Conservation (phyloP, 176 grass and related monocot genomes). For the Musa schizocarpa region DNA sequence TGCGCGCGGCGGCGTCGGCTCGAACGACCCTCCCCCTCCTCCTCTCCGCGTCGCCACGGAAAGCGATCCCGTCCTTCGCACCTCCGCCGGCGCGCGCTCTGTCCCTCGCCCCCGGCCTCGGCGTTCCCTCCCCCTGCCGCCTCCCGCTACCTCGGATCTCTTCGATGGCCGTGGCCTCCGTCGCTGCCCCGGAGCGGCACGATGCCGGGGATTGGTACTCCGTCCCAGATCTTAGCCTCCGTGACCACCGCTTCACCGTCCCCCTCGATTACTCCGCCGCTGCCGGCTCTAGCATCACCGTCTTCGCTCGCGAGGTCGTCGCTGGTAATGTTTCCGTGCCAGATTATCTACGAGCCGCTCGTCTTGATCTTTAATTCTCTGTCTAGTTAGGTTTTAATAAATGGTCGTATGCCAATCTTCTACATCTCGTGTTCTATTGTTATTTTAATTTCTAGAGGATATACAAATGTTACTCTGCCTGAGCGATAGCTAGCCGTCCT, state of each 20-base stretch:
- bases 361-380: too few relatives aligned
- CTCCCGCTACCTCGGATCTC: too few relatives aligned
- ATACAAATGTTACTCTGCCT: background rate
- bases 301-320: constrained; percentile 85
- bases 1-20: background rate
- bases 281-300: constrained; percentile 35
- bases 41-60: background rate
- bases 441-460: background rate
- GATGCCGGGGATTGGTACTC: constrained; percentile 49
- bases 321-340: constrained; percentile 28
- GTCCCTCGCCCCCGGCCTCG: too few relatives aligned
- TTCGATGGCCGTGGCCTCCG: constrained; percentile 37
- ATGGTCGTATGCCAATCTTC: background rate
- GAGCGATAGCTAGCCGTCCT: background rate
- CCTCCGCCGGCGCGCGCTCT: too few relatives aligned
- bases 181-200: constrained; percentile 25
- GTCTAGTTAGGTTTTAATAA: background rate
- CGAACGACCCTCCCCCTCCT: background rate
- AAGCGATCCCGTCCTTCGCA: too few relatives aligned
- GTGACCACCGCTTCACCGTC: constrained; percentile 70
- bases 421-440: too few relatives aligned
- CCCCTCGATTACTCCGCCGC: constrained; percentile 64
- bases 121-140: too few relatives aligned
- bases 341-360: too few relatives aligned
- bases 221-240: constrained; percentile 71